These are phyloP conservation scores for Kondoa subrosea DNA, from an alignment of 768 basidiomycete genomes.

Conservation along the genomic window DNA sequence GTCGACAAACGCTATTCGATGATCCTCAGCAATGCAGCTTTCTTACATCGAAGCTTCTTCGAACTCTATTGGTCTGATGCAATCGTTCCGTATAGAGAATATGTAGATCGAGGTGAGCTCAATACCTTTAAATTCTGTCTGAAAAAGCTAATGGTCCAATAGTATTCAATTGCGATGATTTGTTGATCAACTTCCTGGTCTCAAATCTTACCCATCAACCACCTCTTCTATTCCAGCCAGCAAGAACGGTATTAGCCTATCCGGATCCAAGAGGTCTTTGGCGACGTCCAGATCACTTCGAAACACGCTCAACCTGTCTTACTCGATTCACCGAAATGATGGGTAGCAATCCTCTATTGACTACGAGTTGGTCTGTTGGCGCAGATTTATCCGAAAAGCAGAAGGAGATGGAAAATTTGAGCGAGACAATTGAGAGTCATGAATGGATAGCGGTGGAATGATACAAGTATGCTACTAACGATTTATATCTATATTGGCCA, in stretches of 20 bases:
- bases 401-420: neutral
- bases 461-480: too few relatives aligned
- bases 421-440: neutral
- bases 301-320: neutral
- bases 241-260: conserved; percentile 16
- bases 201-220: conserved; percentile 20
- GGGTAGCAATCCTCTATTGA: conserved; percentile 2
- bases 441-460: neutral
- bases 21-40: conserved; percentile 23
- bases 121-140: neutral
- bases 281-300: neutral
- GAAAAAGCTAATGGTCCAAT: neutral
- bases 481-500: too few relatives aligned
- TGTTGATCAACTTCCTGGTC: conserved; percentile 25
- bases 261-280: conserved; percentile 18
- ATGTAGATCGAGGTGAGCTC: conserved; percentile 22
- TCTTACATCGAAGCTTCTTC: conserved; percentile 20
- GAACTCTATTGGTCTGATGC: conserved; percentile 20
- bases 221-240: conserved; percentile 24
- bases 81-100: conserved; percentile 12
- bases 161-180: conserved; percentile 27
- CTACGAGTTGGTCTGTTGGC: neutral
- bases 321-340: neutral
- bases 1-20: conserved; percentile 17
- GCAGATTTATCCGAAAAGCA: neutral